These are phyloP conservation scores for Aspergillus melleus DNA, from an alignment of 2,329 filamentous ascomycete species.

Conservation along the genomic window DNA sequence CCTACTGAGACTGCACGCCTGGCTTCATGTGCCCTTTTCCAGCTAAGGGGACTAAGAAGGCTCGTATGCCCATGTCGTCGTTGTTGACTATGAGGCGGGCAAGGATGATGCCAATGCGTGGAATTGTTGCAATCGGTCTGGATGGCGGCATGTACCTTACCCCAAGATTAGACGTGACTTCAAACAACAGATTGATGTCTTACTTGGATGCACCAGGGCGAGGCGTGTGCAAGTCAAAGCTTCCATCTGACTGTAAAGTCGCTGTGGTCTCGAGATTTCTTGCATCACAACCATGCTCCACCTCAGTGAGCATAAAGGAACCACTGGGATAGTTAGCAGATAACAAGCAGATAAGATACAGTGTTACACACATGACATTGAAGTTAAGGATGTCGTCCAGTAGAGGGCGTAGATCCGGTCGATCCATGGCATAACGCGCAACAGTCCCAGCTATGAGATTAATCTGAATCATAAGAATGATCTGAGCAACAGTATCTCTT, in stretches of 20 bases:
- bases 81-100: conserved; percentile 17
- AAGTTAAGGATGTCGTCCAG: conserved; percentile 19
- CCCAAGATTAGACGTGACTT: background rate
- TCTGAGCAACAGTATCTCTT: conserved; percentile 4
- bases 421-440: conserved; percentile 12
- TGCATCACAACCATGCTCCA: conserved; percentile 42
- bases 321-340: conserved; percentile 7
- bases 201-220: conserved; percentile 32
- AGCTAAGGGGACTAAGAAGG: conserved; percentile 18
- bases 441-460: conserved; percentile 23
- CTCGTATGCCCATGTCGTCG: conserved; percentile 20
- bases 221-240: conserved; percentile 37
- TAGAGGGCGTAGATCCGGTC: conserved; percentile 16
- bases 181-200: conserved; percentile 16
- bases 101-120: conserved; percentile 18
- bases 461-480: conserved; percentile 19
- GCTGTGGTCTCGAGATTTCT: conserved; percentile 41
- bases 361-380: conserved; percentile 19
- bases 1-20: conserved; percentile 11
- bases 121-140: conserved; percentile 13
- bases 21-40: conserved; percentile 18
- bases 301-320: conserved; percentile 42
- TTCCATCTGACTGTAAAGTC: conserved; percentile 32
- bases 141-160: conserved; percentile 22
- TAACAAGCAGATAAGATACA: no score